Conservation (phyloP, 306 rosid species). For the Parietaria judaica region DNA sequence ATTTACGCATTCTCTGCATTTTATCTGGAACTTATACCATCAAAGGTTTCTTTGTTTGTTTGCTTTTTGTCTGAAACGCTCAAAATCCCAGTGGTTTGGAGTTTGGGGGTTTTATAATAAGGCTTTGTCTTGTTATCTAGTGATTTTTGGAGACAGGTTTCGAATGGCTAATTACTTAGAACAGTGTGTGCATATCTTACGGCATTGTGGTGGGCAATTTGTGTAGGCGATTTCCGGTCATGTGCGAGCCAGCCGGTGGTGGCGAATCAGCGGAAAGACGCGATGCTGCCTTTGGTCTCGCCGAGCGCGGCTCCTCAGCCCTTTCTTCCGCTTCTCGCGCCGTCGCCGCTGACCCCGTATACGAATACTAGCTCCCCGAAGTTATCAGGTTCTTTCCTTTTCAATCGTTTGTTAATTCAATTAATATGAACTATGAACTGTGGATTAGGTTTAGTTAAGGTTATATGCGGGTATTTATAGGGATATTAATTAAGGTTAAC, state of each 20-base stretch:
- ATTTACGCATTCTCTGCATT: too few species aligned
- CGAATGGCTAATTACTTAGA: too few species aligned
- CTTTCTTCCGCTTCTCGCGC: constrained; percentile 86
- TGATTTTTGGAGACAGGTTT: too few species aligned
- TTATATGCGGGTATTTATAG: too few species aligned
- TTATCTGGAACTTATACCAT: too few species aligned
- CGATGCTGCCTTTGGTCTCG: constrained; percentile 48
- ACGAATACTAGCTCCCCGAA: constrained; percentile 67
- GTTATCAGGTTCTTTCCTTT: constrained; percentile 54
- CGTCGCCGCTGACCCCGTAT: constrained; percentile 79
- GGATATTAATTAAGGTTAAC: too few species aligned
- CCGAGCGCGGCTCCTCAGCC: constrained; percentile 75
- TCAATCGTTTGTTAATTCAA: too few species aligned
- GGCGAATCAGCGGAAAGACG: constrained; percentile 29
- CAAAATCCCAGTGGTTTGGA: neutral
- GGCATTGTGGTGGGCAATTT: constrained; percentile 18
- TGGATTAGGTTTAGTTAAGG: too few species aligned
- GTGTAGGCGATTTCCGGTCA: constrained; percentile 39
- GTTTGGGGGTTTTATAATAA: too few species aligned
- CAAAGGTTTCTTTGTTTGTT: too few species aligned
- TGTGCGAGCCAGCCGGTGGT: constrained; percentile 28
- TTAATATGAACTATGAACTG: too few species aligned
- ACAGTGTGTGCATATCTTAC: neutral
- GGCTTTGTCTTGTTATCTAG: too few species aligned
- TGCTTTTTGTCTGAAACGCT: neutral